These are phyloP conservation scores for Calocybe gangraenosa DNA, from an alignment of 768 basidiomycete genomes.

Conservation along the genomic window DNA sequence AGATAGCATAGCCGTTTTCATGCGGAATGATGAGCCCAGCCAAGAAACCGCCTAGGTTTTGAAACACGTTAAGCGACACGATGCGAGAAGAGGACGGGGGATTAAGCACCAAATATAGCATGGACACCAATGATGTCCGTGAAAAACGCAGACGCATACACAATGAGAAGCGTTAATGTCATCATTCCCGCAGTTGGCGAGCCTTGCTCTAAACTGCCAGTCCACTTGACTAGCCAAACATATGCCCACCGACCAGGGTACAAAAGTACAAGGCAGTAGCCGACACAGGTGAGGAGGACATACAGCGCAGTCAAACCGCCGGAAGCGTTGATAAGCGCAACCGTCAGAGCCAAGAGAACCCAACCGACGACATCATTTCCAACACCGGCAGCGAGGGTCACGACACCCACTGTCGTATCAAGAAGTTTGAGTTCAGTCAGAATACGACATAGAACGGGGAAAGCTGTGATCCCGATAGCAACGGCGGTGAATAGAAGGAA, in stretches of 20 bases:
- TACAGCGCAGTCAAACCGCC: constrained; percentile 74
- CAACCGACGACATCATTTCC: constrained; percentile 77
- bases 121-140: constrained; percentile 84
- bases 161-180: constrained; percentile 71
- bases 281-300: constrained; percentile 66
- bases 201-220: constrained; percentile 70
- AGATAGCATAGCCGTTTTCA: constrained; percentile 76
- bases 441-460: constrained; percentile 82
- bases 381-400: constrained; percentile 80
- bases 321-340: constrained; percentile 79
- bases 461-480: constrained; percentile 77
- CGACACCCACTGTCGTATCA: constrained; percentile 80
- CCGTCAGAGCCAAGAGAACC: constrained; percentile 78
- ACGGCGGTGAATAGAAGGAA: constrained; percentile 86
- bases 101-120: constrained; percentile 51
- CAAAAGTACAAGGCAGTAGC: constrained; percentile 62
- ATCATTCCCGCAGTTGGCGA: constrained; percentile 74
- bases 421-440: constrained; percentile 79
- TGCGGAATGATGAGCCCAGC: constrained; percentile 82
- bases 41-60: constrained; percentile 64
- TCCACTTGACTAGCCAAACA: constrained; percentile 59
- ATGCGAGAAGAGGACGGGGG: neutral
- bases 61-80: constrained; percentile 2
- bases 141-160: constrained; percentile 75
- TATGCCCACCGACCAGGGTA: constrained; percentile 63